Conservation (phyloP, 148 eudicot species). For the Vaccinium darrowii region DNA sequence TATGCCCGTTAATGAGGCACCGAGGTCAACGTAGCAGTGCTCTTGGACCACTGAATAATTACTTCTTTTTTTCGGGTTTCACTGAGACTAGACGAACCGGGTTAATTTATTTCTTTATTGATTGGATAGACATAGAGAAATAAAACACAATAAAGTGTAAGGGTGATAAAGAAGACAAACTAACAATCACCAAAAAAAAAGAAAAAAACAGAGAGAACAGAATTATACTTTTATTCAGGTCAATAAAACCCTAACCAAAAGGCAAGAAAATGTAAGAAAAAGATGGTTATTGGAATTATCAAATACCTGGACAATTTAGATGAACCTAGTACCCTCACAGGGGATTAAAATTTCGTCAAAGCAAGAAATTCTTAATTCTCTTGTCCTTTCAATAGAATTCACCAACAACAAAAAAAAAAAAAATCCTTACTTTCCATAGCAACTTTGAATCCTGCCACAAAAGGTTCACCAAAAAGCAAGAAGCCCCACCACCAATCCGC, state of each 20-base stretch:
- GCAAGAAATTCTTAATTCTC: neutral
- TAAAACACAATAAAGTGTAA: neutral
- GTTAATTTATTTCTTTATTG: neutral
- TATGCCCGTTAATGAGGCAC: neutral
- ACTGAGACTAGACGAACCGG: neutral
- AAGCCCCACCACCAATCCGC: constrained; percentile 19
- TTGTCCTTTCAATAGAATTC: constrained; percentile 9
- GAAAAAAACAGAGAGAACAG: neutral
- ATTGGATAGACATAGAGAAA: neutral
- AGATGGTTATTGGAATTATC: neutral
- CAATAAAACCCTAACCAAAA: neutral
- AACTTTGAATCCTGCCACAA: neutral
- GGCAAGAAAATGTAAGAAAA: neutral
- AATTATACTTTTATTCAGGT: neutral
- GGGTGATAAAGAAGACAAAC: neutral
- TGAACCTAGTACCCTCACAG: neutral
- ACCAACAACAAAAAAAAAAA: neutral
- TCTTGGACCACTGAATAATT: neutral
- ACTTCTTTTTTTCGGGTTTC: neutral
- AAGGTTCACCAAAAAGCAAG: constrained; percentile 19
- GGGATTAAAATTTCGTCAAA: neutral
- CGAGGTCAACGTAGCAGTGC: neutral
- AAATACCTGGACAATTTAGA: neutral
- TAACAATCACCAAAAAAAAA: neutral
- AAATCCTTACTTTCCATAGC: neutral